These are phyloP conservation scores for Erysimum cheiri DNA, from an alignment of 441 rosid species.

Conservation along the genomic window DNA sequence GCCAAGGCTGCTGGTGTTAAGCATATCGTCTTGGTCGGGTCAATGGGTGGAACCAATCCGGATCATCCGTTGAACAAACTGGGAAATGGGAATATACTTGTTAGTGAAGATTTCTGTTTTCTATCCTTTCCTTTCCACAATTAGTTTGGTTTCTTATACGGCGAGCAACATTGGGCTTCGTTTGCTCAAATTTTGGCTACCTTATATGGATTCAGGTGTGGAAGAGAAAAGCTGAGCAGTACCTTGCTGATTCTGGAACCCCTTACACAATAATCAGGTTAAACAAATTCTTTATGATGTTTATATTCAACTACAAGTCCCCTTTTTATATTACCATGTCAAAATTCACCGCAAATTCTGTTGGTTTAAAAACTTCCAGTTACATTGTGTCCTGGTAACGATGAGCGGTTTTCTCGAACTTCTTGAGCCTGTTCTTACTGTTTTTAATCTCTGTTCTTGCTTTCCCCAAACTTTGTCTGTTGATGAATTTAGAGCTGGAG, in stretches of 20 bases:
- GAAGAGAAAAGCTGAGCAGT: constrained; percentile 99
- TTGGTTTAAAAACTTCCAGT: background rate
- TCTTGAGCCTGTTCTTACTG: constrained; percentile 16
- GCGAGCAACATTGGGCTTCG: constrained; percentile 9
- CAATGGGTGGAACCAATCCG: constrained; percentile 94
- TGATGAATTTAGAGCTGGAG: constrained; percentile 82
- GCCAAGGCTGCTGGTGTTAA: constrained; percentile 93
- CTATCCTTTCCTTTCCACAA: background rate
- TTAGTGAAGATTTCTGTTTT: constrained; percentile 42
- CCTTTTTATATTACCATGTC: background rate
- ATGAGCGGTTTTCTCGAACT: background rate
- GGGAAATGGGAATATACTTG: constrained; percentile 94
- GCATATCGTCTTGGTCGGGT: constrained; percentile 93
- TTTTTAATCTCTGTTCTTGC: constrained; percentile 11
- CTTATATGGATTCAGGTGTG: constrained; percentile 60
- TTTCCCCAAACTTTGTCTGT: constrained; percentile 8
- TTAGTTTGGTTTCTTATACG: constrained; percentile 5
- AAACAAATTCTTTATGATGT: background rate
- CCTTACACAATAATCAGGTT: constrained; percentile 97
- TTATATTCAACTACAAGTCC: background rate
- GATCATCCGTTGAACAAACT: constrained; percentile 90
- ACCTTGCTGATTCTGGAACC: constrained; percentile 89
- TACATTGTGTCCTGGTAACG: background rate
- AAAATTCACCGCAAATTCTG: background rate
- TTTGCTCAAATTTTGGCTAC: constrained; percentile 4